Conservation (phyloP, 176 grass and related monocot species). For the Paspalum vaginatum region DNA sequence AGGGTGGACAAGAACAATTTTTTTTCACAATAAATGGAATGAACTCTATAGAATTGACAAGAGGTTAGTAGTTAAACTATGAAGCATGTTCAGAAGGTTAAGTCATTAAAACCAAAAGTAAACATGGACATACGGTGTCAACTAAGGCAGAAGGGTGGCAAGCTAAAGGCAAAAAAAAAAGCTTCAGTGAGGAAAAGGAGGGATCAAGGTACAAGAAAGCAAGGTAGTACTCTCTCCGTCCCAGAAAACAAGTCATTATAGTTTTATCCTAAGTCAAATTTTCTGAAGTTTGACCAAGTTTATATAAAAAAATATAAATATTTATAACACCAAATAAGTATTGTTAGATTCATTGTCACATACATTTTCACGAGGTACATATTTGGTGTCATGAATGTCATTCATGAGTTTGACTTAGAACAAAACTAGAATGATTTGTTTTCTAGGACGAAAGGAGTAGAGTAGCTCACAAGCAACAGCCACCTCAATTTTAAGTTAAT, state of each 20-base stretch:
- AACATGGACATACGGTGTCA: slow-evolving; percentile 2
- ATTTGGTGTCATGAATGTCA: no score
- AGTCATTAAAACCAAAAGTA: slow-evolving; percentile 28
- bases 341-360: no score
- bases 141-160: slow-evolving; percentile 5
- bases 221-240: neutral
- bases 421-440: no score
- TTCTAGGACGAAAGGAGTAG: no score
- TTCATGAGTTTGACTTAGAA: no score
- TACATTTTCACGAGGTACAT: no score
- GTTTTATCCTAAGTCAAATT: no score
- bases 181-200: neutral
- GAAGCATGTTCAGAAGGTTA: neutral
- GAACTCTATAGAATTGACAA: slow-evolving; percentile 21
- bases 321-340: no score
- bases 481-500: slow-evolving; percentile 2
- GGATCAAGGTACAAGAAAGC: slow-evolving; percentile 1
- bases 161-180: slow-evolving; percentile 14
- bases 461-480: neutral
- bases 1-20: neutral
- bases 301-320: no score
- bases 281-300: no score
- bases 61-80: slow-evolving; percentile 5
- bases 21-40: neutral
- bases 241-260: no score